phyloP scores from a whole-genome alignment of 106 monocot species.

The Apostasia shenzhenica region DNA sequence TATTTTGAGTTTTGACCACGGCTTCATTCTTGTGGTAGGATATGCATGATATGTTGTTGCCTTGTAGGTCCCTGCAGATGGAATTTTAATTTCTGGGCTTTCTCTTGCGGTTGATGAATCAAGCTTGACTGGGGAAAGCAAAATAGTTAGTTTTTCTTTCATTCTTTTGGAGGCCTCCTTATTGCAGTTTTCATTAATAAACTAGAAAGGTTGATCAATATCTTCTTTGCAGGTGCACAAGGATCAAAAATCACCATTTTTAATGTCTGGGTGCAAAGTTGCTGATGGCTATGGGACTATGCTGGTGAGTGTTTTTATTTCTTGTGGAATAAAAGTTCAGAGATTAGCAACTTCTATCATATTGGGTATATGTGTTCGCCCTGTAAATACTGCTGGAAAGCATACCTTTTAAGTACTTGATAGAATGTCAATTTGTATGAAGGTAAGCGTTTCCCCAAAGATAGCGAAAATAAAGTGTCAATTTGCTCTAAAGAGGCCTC shows the following conservation, averaged over 20 bases:
- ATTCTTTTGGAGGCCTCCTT: neutral
- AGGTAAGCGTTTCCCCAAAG: too few relatives aligned
- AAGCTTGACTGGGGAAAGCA: slow-evolving; percentile 96
- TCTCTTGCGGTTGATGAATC: slow-evolving; percentile 94
- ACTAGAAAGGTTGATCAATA: neutral
- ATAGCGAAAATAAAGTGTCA: too few relatives aligned
- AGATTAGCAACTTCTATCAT: too few relatives aligned
- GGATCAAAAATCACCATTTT: slow-evolving; percentile 76
- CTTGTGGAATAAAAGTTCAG: too few relatives aligned
- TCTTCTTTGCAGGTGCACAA: slow-evolving; percentile 54
- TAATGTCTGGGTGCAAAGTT: slow-evolving; percentile 99
- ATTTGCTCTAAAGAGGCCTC: too few relatives aligned
- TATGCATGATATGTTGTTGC: slow-evolving; percentile 4
- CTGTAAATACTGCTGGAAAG: too few relatives aligned
- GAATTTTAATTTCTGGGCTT: slow-evolving; percentile 66
- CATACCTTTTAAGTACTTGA: too few relatives aligned
- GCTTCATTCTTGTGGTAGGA: neutral
- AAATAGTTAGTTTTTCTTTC: slow-evolving; percentile 49
- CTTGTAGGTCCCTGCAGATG: slow-evolving; percentile 86
- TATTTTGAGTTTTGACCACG: neutral
- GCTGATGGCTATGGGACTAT: slow-evolving; percentile 97
- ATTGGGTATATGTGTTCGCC: too few relatives aligned
- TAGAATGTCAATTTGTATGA: too few relatives aligned
- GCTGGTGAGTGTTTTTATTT: slow-evolving; percentile 49
- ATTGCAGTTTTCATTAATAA: neutral